A percentile compares a stretch with the other conserved stretches of the same genome.
Conservation (phyloP, 495 filamentous ascomycete species). For the Penicillium odoratum region DNA sequence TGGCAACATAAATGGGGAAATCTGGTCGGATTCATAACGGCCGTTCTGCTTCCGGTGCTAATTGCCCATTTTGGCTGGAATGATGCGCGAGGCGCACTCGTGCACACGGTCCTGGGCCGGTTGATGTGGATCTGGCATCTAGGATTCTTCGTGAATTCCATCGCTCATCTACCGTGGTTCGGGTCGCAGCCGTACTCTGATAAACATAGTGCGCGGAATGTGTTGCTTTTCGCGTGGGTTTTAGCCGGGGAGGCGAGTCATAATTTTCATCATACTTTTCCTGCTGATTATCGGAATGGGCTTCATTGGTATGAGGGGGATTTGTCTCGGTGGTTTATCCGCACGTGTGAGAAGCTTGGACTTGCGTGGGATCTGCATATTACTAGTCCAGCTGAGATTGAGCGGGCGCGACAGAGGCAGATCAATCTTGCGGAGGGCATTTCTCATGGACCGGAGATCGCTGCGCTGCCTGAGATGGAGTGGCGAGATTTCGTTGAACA, state of each 20-base stretch:
- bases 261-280: constrained; percentile 37
- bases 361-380: constrained; percentile 26
- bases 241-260: constrained; percentile 32
- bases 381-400: constrained; percentile 21
- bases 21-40: constrained; percentile 16
- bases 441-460: not conserved
- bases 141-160: constrained; percentile 35
- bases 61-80: constrained; percentile 30
- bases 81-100: constrained; percentile 23
- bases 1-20: constrained; percentile 28
- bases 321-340: constrained; percentile 30
- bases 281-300: constrained; percentile 34
- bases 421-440: not conserved
- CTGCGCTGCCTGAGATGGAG: not conserved
- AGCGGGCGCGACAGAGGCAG: constrained; percentile 7
- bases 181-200: constrained; percentile 33
- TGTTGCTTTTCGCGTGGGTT: constrained; percentile 25
- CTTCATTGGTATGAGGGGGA: constrained; percentile 32
- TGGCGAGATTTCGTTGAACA: constrained; percentile 4
- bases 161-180: constrained; percentile 30
- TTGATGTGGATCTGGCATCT: constrained; percentile 19
- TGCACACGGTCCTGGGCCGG: not conserved
- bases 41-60: constrained; percentile 19
- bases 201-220: constrained; percentile 25
- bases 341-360: constrained; percentile 24